Evolutionary conservation across 495 filamentous ascomycete genomes (phyloP).

Genomic region (Xylaria flabelliformis): DNA sequence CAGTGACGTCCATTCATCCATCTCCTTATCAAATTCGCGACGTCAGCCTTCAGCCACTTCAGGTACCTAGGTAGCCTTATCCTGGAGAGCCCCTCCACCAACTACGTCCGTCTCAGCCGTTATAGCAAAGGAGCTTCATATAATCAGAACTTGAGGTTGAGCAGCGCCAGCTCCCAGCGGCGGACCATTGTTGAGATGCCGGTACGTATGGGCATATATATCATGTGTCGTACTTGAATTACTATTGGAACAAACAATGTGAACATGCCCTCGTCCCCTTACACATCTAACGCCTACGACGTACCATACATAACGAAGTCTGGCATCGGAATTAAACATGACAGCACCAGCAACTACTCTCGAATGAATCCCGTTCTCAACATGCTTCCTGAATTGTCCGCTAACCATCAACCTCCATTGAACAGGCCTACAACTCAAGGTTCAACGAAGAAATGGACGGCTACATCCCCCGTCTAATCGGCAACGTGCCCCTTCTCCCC

Average conservation of each 20-base stretch:
- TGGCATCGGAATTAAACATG: background rate
- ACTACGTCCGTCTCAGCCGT: background rate
- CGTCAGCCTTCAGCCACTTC: constrained; percentile 16
- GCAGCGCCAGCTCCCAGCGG: constrained; percentile 24
- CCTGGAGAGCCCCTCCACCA: constrained; percentile 24
- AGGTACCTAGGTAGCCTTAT: constrained; percentile 17
- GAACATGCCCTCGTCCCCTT: background rate
- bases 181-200: constrained; percentile 41
- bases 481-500: constrained; percentile 93
- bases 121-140: constrained; percentile 3
- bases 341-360: background rate
- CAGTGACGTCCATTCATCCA: constrained; percentile 20
- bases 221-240: background rate
- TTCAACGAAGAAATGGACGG: constrained; percentile 79
- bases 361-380: background rate
- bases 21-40: background rate
- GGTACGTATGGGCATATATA: constrained; percentile 32
- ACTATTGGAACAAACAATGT: background rate
- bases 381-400: background rate
- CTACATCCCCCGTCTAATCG: constrained; percentile 57
- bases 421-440: constrained; percentile 89
- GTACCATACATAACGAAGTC: background rate
- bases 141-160: background rate
- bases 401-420: background rate
- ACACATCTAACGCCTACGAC: background rate